Evolutionary conservation across 208 protist genomes (phyloP), one percentile per base, ranked within the genome.

Genomic region (Leishmania arabica): DNA sequence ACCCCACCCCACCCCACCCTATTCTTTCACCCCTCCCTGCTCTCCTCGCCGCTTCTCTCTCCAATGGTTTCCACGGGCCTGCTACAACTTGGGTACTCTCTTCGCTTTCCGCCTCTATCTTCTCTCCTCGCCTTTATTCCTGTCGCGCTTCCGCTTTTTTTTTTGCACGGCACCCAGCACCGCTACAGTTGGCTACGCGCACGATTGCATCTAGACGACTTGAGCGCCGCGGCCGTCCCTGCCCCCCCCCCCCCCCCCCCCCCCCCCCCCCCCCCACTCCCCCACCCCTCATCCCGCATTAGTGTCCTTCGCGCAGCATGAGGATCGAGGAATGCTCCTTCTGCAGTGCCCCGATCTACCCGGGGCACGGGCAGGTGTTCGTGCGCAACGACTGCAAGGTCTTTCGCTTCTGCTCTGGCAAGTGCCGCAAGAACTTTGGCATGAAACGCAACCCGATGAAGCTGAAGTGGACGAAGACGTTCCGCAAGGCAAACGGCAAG

Each of bases 381-480:
- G 98, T 99, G 47, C 95, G 99, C 77, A 99, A 99, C 84, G 99
- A 99, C 93, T 98, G 94, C 83, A 96, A 96, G 65, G 90, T 96
- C 60, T 98, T 98, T 65, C 92, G 93, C 42, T 99, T 99, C 86
- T 99, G 99, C 86, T 90, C 98, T 37, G 98, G 93, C 66, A 99
- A 99, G 92, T 99, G 99, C 92, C 94, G 99, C 79, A 99, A 99
- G 85, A 98, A 98, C 91, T 99, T 99, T 88, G 99, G 99, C 84
- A 98, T 99, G 95, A 99, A 99, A 90, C 95, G 98, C 79, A 99
- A 99, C 86, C 99, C 99, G 60, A 98, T 99, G 86, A 99, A 99
- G 90, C 90, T 99, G 31, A 93, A 96, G 80, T 99, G 99, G 99
- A 99, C 99, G 37, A 99, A 99, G 92, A 99, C 99, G 49, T 99